Conservation (phyloP, 495 filamentous ascomycete species). For the Penicillium chermesinum region DNA sequence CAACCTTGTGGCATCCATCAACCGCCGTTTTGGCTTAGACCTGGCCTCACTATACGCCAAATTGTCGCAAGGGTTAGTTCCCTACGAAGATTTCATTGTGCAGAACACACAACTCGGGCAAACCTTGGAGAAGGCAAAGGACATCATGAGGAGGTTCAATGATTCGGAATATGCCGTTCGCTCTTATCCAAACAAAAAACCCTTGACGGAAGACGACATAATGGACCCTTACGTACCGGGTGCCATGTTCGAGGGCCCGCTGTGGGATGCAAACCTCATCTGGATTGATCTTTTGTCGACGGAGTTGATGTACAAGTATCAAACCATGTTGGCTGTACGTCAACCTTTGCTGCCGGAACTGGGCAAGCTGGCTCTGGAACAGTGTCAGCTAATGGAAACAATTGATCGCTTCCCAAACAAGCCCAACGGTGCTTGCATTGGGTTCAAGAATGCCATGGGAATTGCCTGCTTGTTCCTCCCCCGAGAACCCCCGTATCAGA, state of each 20-base stretch:
- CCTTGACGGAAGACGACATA: slow-evolving; percentile 56
- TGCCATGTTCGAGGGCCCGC: slow-evolving; percentile 57
- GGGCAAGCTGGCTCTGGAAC: slow-evolving; percentile 56
- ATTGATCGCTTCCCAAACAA: slow-evolving; percentile 68
- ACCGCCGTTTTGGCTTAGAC: slow-evolving; percentile 73
- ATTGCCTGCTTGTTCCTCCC: slow-evolving; percentile 76
- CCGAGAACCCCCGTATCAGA: slow-evolving; percentile 63
- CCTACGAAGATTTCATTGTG: slow-evolving; percentile 56
- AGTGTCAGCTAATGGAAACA: slow-evolving; percentile 71
- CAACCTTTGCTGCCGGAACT: slow-evolving; percentile 51
- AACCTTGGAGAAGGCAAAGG: slow-evolving; percentile 52
- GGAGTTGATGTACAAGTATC: slow-evolving; percentile 73
- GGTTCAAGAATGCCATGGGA: slow-evolving; percentile 69
- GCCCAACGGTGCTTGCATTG: slow-evolving; percentile 62
- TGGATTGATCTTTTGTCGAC: slow-evolving; percentile 73
- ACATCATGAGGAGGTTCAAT: slow-evolving; percentile 54
- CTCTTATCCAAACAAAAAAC: slow-evolving; percentile 48
- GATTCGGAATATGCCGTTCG: slow-evolving; percentile 54
- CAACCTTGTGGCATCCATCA: slow-evolving; percentile 56
- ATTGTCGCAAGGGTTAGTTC: slow-evolving; percentile 55
- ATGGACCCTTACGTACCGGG: slow-evolving; percentile 67
- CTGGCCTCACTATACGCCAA: slow-evolving; percentile 75
- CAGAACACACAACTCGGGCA: slow-evolving; percentile 55
- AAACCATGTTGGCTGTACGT: slow-evolving; percentile 51
- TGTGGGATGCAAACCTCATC: slow-evolving; percentile 71